Conservation (phyloP, 2,329 filamentous ascomycete species). For the Claviceps purpurea region DNA sequence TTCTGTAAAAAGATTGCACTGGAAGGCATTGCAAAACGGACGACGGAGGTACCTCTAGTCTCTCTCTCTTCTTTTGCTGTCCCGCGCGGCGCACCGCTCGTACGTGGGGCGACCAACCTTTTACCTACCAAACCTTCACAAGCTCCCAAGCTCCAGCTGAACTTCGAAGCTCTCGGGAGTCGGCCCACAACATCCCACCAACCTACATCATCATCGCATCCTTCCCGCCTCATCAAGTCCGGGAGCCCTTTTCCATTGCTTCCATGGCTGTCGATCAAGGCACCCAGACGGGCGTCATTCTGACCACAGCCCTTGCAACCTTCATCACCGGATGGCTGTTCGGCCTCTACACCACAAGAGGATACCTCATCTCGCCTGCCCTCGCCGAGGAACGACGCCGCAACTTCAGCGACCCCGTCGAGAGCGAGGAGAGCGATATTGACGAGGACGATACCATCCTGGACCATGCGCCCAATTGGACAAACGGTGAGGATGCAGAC, state of each 20-base stretch:
- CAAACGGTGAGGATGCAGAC: conserved; percentile 47
- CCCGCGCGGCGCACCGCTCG: too few relatives aligned
- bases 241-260: background rate
- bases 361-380: conserved; percentile 43
- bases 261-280: conserved; percentile 7
- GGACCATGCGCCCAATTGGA: conserved; percentile 56
- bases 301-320: conserved; percentile 61
- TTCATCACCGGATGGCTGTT: conserved; percentile 70
- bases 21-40: too few relatives aligned
- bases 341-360: conserved; percentile 56
- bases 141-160: background rate
- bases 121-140: too few relatives aligned
- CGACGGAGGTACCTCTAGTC: too few relatives aligned
- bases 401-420: conserved; percentile 45
- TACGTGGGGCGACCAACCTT: too few relatives aligned
- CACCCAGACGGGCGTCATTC: conserved; percentile 43
- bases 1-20: too few relatives aligned
- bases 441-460: conserved; percentile 45
- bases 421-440: conserved; percentile 57
- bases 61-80: too few relatives aligned
- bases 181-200: background rate
- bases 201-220: background rate
- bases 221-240: too few relatives aligned
- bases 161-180: background rate
- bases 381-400: conserved; percentile 43